Conservation (phyloP, 257 asterid species). For the Fraxinus anomala region DNA sequence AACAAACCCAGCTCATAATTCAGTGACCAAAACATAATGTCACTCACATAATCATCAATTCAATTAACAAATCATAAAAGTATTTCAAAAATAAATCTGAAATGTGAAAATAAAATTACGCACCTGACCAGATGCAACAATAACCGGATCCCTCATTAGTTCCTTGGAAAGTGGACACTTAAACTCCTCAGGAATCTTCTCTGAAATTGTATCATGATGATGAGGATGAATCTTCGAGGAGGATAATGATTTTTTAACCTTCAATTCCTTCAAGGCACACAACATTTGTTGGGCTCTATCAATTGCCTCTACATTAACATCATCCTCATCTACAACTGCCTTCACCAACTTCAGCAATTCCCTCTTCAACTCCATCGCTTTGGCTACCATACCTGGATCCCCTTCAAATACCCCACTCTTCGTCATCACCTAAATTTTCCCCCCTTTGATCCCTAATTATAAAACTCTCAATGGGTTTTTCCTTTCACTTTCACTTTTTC, state of each 20-base stretch:
- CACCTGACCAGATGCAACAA: slow-evolving; percentile 85
- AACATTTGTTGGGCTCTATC: slow-evolving; percentile 64
- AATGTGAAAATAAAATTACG: not conserved
- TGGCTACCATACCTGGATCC: slow-evolving; percentile 29
- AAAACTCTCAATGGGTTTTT: no score
- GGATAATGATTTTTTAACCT: slow-evolving; percentile 44
- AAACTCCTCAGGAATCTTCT: slow-evolving; percentile 70
- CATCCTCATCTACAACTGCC: slow-evolving; percentile 64
- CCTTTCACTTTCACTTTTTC: not conserved
- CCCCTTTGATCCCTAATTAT: no score
- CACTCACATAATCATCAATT: not conserved
- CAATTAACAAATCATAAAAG: not conserved
- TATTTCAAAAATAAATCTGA: no score
- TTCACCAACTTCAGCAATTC: slow-evolving; percentile 66
- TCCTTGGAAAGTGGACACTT: slow-evolving; percentile 80
- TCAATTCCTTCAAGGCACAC: slow-evolving; percentile 56
- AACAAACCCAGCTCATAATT: not conserved
- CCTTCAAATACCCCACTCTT: slow-evolving; percentile 66
- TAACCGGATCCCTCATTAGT: slow-evolving; percentile 89
- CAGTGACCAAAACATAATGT: no score
- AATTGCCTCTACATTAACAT: slow-evolving; percentile 50
- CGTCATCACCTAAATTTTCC: slow-evolving; percentile 48
- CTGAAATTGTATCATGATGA: not conserved
- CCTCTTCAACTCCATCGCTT: slow-evolving; percentile 60
- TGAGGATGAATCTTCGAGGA: slow-evolving; percentile 25